Conservation (phyloP, 23 red algal genomes). For the Gracilariopsis chorda region DNA sequence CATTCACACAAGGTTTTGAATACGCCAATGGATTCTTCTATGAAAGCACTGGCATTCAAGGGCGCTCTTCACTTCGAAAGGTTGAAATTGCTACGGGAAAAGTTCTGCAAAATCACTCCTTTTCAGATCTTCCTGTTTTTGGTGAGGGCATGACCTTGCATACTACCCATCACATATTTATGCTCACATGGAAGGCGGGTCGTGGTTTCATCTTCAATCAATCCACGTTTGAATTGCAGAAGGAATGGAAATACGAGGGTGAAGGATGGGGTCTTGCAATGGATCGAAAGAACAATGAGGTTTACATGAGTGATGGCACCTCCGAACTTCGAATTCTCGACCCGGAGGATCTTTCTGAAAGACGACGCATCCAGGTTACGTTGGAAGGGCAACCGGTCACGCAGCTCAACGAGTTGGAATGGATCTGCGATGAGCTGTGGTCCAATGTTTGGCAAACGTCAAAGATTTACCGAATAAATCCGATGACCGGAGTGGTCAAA, state of each 20-base stretch:
- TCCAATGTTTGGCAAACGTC: constrained; percentile 69
- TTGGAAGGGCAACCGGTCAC: constrained; percentile 8
- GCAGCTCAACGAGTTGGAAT: constrained; percentile 70
- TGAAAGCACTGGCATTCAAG: constrained; percentile 60
- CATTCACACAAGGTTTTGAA: constrained; percentile 80
- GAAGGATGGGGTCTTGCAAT: constrained; percentile 77
- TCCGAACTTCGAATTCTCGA: constrained; percentile 48
- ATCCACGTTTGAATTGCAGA: constrained; percentile 43
- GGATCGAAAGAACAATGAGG: constrained; percentile 40
- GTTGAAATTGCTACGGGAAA: constrained; percentile 59
- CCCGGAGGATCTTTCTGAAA: constrained; percentile 38
- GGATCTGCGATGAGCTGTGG: constrained; percentile 63
- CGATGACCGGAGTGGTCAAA: constrained; percentile 36
- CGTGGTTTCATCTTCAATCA: constrained; percentile 69
- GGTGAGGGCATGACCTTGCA: constrained; percentile 72
- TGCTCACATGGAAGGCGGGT: constrained; percentile 79
- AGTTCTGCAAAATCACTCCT: constrained; percentile 26
- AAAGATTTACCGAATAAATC: constrained; percentile 65
- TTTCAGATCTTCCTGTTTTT: constrained; percentile 37
- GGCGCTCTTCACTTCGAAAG: constrained; percentile 43
- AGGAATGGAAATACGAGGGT: constrained; percentile 76
- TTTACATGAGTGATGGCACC: constrained; percentile 83
- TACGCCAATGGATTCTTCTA: constrained; percentile 54
- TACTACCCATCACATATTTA: constrained; percentile 45
- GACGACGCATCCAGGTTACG: constrained; percentile 36